Percentiles rank a stretch among this genome's conserved stretches.
Conservation (phyloP, 1,284 basidiomycete species). For the Somion occarium region DNA sequence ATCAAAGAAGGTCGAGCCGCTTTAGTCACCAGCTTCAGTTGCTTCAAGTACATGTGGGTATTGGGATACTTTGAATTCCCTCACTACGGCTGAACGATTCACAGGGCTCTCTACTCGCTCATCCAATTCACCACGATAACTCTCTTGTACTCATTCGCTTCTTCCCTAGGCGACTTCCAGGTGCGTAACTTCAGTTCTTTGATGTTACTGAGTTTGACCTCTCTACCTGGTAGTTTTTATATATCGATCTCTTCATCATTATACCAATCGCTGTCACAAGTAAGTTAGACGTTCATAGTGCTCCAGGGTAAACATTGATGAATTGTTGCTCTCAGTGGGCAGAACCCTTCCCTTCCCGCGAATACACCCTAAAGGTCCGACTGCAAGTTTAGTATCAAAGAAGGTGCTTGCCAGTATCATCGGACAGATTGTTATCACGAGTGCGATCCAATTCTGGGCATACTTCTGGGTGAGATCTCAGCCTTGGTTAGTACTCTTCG, state of each 20-base stretch:
- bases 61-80: conserved; percentile 15
- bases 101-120: conserved; percentile 84
- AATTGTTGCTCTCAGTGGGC: too few species aligned
- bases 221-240: conserved; percentile 73
- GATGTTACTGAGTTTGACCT: background rate
- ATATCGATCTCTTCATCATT: conserved; percentile 97
- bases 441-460: conserved; percentile 79
- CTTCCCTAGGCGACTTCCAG: conserved; percentile 95
- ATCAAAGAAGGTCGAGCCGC: conserved; percentile 96
- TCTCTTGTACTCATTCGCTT: conserved; percentile 93
- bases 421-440: conserved; percentile 90
- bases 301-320: too few species aligned
- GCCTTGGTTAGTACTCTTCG: conserved; percentile 55
- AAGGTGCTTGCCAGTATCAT: conserved; percentile 93
- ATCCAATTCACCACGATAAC: conserved; percentile 91
- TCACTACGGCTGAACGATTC: background rate
- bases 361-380: conserved; percentile 89
- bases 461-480: conserved; percentile 88
- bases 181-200: conserved; percentile 34
- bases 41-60: conserved; percentile 99
- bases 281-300: conserved; percentile 52
- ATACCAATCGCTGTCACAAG: conserved; percentile 95
- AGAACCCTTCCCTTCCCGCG: conserved; percentile 86
- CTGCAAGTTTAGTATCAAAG: conserved; percentile 93
- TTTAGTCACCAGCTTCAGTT: conserved; percentile 95